A percentile compares a stretch with the other conserved stretches of the same genome.
phyloP scores from a whole-genome alignment of 2,329 filamentous ascomycete species.

The Lecanicillium sp. region DNA sequence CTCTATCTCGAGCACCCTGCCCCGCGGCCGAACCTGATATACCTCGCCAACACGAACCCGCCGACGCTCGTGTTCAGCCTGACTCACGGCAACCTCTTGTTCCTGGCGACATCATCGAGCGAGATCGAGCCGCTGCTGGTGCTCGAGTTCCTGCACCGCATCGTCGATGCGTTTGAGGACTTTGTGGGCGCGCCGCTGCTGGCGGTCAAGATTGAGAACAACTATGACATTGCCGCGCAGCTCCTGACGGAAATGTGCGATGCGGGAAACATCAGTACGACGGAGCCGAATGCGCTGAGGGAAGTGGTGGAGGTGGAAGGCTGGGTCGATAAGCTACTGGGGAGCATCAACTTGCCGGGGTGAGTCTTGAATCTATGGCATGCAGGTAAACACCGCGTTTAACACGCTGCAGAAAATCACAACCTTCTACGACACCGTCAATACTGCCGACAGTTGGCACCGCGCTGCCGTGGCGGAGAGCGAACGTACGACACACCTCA shows the following conservation, averaged over 20 bases:
- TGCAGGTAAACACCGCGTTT: constrained; percentile 15
- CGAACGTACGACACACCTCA: constrained; percentile 90
- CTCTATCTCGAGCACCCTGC: constrained; percentile 78
- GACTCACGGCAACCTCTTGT: constrained; percentile 78
- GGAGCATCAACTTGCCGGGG: constrained; percentile 79
- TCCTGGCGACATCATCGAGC: constrained; percentile 75
- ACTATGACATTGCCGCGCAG: constrained; percentile 91
- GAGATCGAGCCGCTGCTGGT: constrained; percentile 86
- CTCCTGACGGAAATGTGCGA: constrained; percentile 95
- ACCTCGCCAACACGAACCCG: constrained; percentile 74
- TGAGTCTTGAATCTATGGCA: too few relatives aligned
- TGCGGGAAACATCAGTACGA: constrained; percentile 80
- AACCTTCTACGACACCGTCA: constrained; percentile 33
- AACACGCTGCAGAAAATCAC: constrained; percentile 32
- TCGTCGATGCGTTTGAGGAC: constrained; percentile 89
- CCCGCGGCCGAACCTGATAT: constrained; percentile 80
- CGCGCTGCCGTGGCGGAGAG: constrained; percentile 76
- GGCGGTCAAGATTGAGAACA: constrained; percentile 77
- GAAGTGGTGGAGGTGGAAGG: constrained; percentile 90
- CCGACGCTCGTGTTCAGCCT: constrained; percentile 86
- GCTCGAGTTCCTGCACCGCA: constrained; percentile 89
- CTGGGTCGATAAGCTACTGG: constrained; percentile 80
- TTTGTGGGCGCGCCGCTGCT: constrained; percentile 85
- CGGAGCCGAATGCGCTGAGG: constrained; percentile 85
- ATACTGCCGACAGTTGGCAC: constrained; percentile 42